Evolutionary conservation across 2,329 filamentous ascomycete genomes (phyloP), one percentile per base, ranked within the genome.

Genomic region (Fonsecaea pugnacius): DNA sequence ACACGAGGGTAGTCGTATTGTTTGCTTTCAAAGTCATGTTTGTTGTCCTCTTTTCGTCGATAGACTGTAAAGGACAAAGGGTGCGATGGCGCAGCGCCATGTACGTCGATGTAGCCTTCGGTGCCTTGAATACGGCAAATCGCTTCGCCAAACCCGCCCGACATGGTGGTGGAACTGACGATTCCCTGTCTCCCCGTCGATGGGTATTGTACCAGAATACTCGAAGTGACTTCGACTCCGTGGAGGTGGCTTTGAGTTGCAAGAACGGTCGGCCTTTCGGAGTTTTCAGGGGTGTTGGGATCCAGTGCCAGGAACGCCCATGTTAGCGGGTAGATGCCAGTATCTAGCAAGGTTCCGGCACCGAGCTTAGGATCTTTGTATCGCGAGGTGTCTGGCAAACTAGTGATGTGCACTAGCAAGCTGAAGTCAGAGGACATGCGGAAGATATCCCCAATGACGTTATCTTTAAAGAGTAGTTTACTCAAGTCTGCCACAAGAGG

Each of bases 271-370:
- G 92, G 92, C 0, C 84, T 74, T 75, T 91, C 85, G 69, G 92
- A 90, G 61, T 85, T 76, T 6, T 79, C 75, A 24, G 75, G 83
- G 2, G 87, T 83, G 72, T 93, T 60, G 43, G 65, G 89, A 78
- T 96, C 96, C 33, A 96, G 84, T 30, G 89, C 89, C 78, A 96
- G 91, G 84, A 96, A 96, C 56, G 95, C 85, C 92, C 92, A 96
- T 33, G 91, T 96, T 67, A 96, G 79, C 48, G 91, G 87, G 80
- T 96, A 96, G 77, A 96, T 90, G 67, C 92, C 92, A 62, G 96
- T 78, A 76, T 96, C 92, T 56, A 96, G 83, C 61, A 96, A 80
- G 1, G 89, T 89, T 58, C 92, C 92, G 33, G 92, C 92, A 0
- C 92, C 92, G 43, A 96, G 83, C 71, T 92, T 88, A 21, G 84